Base-by-base conservation (phyloP, 352 stramenopile genomes). In the Phytopythium cucurbitacearum region DNA sequence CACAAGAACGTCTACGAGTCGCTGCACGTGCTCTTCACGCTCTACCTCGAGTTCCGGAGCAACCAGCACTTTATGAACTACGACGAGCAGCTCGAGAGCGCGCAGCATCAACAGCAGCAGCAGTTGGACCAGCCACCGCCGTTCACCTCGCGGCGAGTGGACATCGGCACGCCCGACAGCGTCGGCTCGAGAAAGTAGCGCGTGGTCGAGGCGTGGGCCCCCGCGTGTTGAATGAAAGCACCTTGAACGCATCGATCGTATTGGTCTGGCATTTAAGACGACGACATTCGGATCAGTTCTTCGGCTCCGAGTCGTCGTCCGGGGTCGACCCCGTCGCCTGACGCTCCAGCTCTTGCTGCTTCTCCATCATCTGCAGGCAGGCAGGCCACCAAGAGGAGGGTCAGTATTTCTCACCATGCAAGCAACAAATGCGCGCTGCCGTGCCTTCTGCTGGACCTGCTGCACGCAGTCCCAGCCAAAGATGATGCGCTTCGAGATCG, bases 51-150 rank as follows among this genome's bases (percentile, higher is more conserved):
- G 59, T 97, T 97, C 69, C 77, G 74, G 47, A 94, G 78, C 59
- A 97, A 97, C 70, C 88, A 96, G 69, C 91, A 98, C 60, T 98
- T 97, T 47, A 93, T 95, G 80, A 89, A 89, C 71, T 88, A 83
- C 51, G 77, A 86, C 60, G 69, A 80, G 43, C 72, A 76, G 48
- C 56, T 76, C 21, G 65, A 76, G 16, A 57, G 55, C 48, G 35
- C 47, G 21, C 45, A 47, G 11, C 40, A 40, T 40, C 9, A 48
- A 6, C 39, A 55, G 40, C 45, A 55, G 41, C 43, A 56, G 39
- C 36, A 33, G 7, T 47, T 57, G 28, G 34, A 49, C 3, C 36
- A 47, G 15, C 66, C 64, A 38, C 64, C 60, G 38, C 64, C 70
- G 13, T 70, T 80, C 43, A 66, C 67, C 28, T 40, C 70, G 38